Percentiles rank a stretch among this genome's conserved stretches.
Conservation (phyloP, 768 basidiomycete species). For the Mycena vulgaris region DNA sequence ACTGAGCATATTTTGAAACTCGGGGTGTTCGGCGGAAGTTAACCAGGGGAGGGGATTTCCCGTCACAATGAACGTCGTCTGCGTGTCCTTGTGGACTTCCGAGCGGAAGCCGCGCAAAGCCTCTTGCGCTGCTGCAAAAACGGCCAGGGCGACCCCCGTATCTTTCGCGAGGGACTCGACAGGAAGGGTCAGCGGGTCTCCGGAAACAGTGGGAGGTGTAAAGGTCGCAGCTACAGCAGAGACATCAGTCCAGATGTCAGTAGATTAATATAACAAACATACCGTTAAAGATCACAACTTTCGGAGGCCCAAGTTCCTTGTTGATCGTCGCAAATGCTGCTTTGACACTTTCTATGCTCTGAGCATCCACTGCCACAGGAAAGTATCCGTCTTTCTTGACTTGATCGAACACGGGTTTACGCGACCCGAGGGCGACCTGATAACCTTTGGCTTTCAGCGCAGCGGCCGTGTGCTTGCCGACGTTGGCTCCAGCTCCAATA, state of each 20-base stretch:
- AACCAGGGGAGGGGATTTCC: constrained; percentile 37
- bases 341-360: constrained; percentile 42
- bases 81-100: constrained; percentile 28
- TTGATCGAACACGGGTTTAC: constrained; percentile 40
- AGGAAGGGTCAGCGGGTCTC: constrained; percentile 33
- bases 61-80: constrained; percentile 38
- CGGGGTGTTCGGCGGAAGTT: not conserved
- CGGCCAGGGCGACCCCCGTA: not conserved
- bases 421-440: constrained; percentile 48
- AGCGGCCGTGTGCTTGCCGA: constrained; percentile 46
- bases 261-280: not conserved
- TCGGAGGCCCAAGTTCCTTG: constrained; percentile 51
- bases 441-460: constrained; percentile 48
- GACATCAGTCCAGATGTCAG: not conserved
- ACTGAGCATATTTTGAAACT: constrained; percentile 33
- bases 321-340: constrained; percentile 49
- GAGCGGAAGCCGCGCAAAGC: constrained; percentile 36
- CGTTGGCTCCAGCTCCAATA: constrained; percentile 48
- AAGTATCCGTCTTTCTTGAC: constrained; percentile 35
- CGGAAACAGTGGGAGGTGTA: not conserved
- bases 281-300: constrained; percentile 59
- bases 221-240: constrained; percentile 1
- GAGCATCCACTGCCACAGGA: constrained; percentile 52
- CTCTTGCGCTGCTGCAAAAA: constrained; percentile 39
- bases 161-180: constrained; percentile 17